These are phyloP conservation scores for Pseudofabraea citricarpa DNA, from an alignment of 2,329 filamentous ascomycete species.

Conservation along the genomic window DNA sequence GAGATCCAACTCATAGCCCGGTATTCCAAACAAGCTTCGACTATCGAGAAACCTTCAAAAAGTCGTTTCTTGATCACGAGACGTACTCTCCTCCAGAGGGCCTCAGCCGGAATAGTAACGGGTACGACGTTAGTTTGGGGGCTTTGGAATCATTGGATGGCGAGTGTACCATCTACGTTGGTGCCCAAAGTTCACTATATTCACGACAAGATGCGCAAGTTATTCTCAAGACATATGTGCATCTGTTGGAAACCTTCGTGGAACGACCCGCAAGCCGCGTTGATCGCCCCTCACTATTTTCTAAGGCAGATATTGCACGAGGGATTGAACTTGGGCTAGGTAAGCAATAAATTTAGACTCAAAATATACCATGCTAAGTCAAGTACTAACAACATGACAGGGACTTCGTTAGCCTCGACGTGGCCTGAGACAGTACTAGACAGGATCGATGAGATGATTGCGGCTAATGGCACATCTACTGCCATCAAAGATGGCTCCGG, in stretches of 20 bases:
- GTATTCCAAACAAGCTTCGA: constrained; percentile 38
- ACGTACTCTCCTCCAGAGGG: not conserved
- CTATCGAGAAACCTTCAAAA: not conserved
- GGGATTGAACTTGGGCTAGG: not conserved
- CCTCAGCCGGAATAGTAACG: not conserved
- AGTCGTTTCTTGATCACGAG: not conserved
- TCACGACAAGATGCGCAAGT: not conserved
- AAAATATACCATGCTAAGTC: not conserved
- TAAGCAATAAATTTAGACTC: not conserved
- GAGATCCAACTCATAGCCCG: constrained; percentile 35
- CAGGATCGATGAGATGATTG: constrained; percentile 5
- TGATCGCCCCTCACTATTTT: not conserved
- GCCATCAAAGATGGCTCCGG: constrained; percentile 3
- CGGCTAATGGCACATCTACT: not conserved
- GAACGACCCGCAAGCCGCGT: not conserved
- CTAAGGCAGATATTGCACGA: not conserved
- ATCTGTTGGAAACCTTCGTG: not conserved
- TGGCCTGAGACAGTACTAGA: not conserved
- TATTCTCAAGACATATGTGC: not conserved
- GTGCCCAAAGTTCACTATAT: not conserved
- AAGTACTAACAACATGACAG: not conserved
- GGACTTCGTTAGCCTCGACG: not conserved
- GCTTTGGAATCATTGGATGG: not conserved
- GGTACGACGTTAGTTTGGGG: not conserved
- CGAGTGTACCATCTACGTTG: not conserved